phyloP scores from a whole-genome alignment of 345 rosid genomes.

The Linum tenue region DNA sequence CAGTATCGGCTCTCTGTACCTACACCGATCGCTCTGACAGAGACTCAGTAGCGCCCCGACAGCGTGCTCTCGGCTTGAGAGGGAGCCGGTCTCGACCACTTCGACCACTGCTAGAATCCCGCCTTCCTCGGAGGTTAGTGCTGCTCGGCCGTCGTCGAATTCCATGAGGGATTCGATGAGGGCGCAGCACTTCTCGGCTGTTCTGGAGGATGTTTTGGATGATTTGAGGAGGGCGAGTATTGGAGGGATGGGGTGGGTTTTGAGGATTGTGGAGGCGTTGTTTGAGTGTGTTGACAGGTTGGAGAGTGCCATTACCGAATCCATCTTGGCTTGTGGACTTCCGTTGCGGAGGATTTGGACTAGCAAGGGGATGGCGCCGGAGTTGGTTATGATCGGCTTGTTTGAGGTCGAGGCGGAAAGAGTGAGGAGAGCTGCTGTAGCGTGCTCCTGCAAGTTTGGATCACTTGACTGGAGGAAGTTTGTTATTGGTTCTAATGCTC shows the following conservation, averaged over 20 bases:
- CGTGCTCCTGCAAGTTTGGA: slow-evolving; percentile 54
- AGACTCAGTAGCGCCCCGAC: slow-evolving; percentile 65
- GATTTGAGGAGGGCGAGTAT: slow-evolving; percentile 51
- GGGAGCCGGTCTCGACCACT: slow-evolving; percentile 77
- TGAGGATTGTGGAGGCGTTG: slow-evolving; percentile 41
- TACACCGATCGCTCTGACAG: slow-evolving; percentile 83
- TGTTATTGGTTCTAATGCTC: slow-evolving; percentile 73
- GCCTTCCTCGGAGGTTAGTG: slow-evolving; percentile 59
- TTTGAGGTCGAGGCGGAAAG: slow-evolving; percentile 71
- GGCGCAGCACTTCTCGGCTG: slow-evolving; percentile 78
- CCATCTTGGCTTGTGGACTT: slow-evolving; percentile 66
- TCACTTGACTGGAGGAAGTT: slow-evolving; percentile 55
- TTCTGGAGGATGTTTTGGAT: slow-evolving; percentile 69
- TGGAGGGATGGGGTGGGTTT: slow-evolving; percentile 52
- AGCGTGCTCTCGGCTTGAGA: slow-evolving; percentile 76
- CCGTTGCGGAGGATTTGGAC: slow-evolving; percentile 60
- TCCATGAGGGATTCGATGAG: slow-evolving; percentile 66
- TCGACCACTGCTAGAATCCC: slow-evolving; percentile 81
- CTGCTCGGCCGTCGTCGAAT: slow-evolving; percentile 65
- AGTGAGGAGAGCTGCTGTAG: slow-evolving; percentile 81
- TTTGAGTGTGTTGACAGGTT: slow-evolving; percentile 66
- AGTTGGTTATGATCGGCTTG: slow-evolving; percentile 66
- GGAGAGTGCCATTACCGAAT: slow-evolving; percentile 65
- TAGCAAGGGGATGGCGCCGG: slow-evolving; percentile 76
- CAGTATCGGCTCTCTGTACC: slow-evolving; percentile 82